Evolutionary conservation across 2,329 filamentous ascomycete species (phyloP).

Genomic region (Rutstroemia sp.): DNA sequence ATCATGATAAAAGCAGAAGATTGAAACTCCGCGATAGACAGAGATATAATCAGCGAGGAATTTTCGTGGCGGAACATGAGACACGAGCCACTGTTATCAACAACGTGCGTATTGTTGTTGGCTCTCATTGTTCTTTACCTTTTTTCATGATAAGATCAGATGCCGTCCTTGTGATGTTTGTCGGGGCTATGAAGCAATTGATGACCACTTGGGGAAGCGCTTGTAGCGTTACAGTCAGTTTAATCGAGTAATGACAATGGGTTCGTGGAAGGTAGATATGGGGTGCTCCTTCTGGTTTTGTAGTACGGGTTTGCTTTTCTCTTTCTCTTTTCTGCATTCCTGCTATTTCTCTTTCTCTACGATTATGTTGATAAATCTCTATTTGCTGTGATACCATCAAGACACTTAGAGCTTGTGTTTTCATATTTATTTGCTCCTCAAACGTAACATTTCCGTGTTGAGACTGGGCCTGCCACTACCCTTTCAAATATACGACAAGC

Average conservation of each 20-base stretch:
- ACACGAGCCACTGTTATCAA: background rate
- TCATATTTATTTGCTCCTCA: no score
- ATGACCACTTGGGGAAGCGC: background rate
- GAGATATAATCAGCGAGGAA: background rate
- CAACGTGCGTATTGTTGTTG: background rate
- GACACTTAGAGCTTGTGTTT: no score
- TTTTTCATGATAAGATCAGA: background rate
- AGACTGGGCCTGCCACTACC: no score
- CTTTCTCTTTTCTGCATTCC: background rate
- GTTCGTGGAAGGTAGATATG: background rate
- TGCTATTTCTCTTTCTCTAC: background rate
- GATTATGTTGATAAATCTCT: background rate
- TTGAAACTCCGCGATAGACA: no score
- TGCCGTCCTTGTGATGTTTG: background rate
- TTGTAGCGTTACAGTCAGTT: no score
- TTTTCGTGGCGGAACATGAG: background rate
- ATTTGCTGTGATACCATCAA: background rate
- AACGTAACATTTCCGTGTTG: no score
- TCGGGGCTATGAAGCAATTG: background rate
- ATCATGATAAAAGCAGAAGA: no score
- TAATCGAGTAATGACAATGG: background rate
- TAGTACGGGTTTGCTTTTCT: background rate
- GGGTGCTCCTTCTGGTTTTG: conserved; percentile 9
- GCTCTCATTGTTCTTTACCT: background rate
- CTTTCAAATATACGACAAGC: no score